phyloP scores from a whole-genome alignment of 345 rosid genomes.

The Pseudoturritis turrita region DNA sequence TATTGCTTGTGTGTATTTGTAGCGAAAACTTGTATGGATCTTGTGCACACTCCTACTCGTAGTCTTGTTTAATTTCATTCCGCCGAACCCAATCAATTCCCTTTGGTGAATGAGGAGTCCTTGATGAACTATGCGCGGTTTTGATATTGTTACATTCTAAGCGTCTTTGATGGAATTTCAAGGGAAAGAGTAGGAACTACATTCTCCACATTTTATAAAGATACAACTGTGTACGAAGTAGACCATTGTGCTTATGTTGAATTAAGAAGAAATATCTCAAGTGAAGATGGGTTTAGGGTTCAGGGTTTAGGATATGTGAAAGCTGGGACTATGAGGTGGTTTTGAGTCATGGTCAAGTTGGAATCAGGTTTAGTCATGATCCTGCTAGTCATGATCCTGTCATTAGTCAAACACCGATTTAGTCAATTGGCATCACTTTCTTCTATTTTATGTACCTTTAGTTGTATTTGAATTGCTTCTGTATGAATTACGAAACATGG shows the following conservation, averaged over 20 bases:
- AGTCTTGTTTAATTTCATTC: neutral
- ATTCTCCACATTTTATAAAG: too few relatives aligned
- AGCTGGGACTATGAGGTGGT: conserved; percentile 53
- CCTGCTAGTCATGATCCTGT: conserved; percentile 10
- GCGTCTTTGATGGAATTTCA: conserved; percentile 21
- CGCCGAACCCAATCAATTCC: neutral
- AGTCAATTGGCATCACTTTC: neutral
- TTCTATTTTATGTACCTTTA: conserved; percentile 20
- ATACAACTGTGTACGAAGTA: conserved; percentile 46
- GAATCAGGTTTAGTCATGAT: conserved; percentile 35
- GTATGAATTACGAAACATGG: conserved; percentile 7
- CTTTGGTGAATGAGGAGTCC: neutral
- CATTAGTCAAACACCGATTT: conserved; percentile 17
- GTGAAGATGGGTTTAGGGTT: conserved; percentile 25
- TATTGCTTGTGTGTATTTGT: neutral
- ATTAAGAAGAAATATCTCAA: conserved; percentile 43
- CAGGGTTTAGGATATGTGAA: too few relatives aligned
- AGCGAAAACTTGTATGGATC: neutral
- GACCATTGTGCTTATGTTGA: conserved; percentile 68
- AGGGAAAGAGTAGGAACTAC: too few relatives aligned
- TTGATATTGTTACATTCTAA: neutral
- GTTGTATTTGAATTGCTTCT: conserved; percentile 3
- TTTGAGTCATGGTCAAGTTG: conserved; percentile 43
- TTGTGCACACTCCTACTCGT: neutral
- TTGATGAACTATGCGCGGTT: neutral